A percentile compares a stretch with the other conserved stretches of the same genome.
Evolutionary conservation across 148 eudicot genomes (phyloP).

Genomic region (Linanthus parryae): DNA sequence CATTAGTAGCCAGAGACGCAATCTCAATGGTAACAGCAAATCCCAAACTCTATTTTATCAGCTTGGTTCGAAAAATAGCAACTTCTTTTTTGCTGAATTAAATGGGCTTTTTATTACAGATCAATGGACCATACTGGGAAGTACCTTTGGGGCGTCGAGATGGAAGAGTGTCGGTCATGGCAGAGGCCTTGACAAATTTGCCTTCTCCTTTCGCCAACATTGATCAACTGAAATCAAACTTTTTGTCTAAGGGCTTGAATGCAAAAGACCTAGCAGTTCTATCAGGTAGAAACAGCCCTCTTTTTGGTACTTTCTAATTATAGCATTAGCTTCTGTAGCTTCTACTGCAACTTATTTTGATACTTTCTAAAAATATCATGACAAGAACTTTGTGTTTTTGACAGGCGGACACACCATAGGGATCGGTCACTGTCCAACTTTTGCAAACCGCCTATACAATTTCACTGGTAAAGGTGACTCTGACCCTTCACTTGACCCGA

Average conservation of each 20-base stretch:
- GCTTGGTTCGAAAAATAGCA: too few species aligned
- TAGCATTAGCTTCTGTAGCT: neutral
- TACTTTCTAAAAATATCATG: neutral
- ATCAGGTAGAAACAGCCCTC: constrained; percentile 25
- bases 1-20: constrained; percentile 25
- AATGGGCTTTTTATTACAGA: constrained; percentile 12
- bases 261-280: constrained; percentile 25
- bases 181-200: constrained; percentile 2
- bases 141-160: constrained; percentile 21
- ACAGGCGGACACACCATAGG: constrained; percentile 74
- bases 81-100: too few species aligned
- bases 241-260: constrained; percentile 9
- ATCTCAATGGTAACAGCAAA: constrained; percentile 12
- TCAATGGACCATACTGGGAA: constrained; percentile 5
- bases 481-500: constrained; percentile 40
- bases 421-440: constrained; percentile 31
- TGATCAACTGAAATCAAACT: neutral
- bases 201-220: constrained; percentile 12
- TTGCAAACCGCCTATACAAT: constrained; percentile 38
- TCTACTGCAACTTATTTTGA: too few species aligned
- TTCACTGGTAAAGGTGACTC: constrained; percentile 51
- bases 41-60: too few species aligned
- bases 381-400: neutral
- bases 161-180: constrained; percentile 11
- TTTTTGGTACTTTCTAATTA: neutral